phyloP scores from a whole-genome alignment of 345 rosid genomes.

The Erucastrum elatum region DNA sequence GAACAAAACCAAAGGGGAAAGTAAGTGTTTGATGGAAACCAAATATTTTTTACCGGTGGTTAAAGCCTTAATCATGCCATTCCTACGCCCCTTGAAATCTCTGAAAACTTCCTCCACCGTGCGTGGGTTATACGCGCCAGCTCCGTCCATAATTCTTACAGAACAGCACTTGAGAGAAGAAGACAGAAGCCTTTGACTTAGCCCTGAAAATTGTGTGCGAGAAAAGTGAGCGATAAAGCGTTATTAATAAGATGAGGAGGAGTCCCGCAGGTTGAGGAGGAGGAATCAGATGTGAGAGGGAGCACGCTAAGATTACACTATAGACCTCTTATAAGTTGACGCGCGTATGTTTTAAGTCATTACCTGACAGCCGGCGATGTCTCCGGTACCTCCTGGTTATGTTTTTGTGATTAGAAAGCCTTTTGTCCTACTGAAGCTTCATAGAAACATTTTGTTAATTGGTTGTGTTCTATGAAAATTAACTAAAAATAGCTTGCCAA shows the following conservation, averaged over 20 bases:
- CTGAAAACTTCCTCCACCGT: conserved; percentile 71
- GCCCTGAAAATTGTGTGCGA: conserved; percentile 6
- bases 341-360: conserved; percentile 5
- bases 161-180: conserved; percentile 19
- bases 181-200: conserved; percentile 43
- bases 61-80: conserved; percentile 72
- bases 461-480: not conserved
- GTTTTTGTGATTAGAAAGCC: too few species aligned
- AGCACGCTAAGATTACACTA: conserved; percentile 5
- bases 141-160: conserved; percentile 46
- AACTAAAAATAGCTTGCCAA: not conserved
- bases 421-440: not conserved
- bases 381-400: not conserved
- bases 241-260: conserved; percentile 42
- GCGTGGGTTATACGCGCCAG: conserved; percentile 60
- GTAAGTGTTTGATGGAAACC: not conserved
- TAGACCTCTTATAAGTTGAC: not conserved
- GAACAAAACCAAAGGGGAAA: not conserved
- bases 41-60: conserved; percentile 47
- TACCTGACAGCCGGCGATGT: conserved; percentile 4
- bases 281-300: conserved; percentile 10
- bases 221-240: conserved; percentile 39
- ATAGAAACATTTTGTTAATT: not conserved
- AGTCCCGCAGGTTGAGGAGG: conserved; percentile 39
- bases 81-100: conserved; percentile 74